Conservation (phyloP, 352 stramenopile species). For the Globisporangium emineosum region DNA sequence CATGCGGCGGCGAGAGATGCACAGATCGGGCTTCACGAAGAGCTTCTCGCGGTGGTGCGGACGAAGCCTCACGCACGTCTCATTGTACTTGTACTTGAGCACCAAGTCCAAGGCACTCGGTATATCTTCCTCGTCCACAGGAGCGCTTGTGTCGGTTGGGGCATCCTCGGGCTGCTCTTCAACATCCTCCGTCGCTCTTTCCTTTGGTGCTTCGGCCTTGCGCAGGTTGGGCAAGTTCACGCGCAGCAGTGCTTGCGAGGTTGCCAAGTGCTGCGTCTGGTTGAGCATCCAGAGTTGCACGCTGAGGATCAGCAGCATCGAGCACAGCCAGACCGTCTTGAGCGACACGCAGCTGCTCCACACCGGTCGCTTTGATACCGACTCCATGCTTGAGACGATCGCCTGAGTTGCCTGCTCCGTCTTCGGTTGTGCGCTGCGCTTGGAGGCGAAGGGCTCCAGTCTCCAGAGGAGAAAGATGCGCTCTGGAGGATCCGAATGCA, state of each 20-base stretch:
- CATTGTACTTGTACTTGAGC: constrained; percentile 14
- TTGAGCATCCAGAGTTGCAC: constrained; percentile 11
- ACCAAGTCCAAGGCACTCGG: not conserved
- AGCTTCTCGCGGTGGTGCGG: constrained; percentile 16
- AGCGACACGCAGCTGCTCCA: not conserved
- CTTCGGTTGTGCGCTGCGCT: not conserved
- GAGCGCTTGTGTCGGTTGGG: no score
- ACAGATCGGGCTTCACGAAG: constrained; percentile 14
- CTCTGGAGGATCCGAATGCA: not conserved
- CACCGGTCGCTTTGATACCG: not conserved
- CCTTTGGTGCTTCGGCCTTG: not conserved
- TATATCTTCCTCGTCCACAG: not conserved
- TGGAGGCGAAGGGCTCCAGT: not conserved
- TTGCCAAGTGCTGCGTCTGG: not conserved
- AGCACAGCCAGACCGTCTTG: constrained; percentile 8
- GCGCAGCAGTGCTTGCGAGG: constrained; percentile 7
- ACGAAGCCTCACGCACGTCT: constrained; percentile 20
- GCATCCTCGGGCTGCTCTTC: not conserved
- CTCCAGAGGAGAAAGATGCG: not conserved
- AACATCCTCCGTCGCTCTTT: not conserved
- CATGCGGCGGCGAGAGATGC: constrained; percentile 22
- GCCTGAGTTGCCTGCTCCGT: not conserved
- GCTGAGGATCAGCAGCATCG: constrained; percentile 1
- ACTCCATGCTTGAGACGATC: not conserved
- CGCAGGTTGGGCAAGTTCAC: constrained; percentile 2